A percentile compares a stretch with the other conserved stretches of the same genome.
Evolutionary conservation across 768 basidiomycete species (phyloP).

Genomic region (Mycena epipterygia): DNA sequence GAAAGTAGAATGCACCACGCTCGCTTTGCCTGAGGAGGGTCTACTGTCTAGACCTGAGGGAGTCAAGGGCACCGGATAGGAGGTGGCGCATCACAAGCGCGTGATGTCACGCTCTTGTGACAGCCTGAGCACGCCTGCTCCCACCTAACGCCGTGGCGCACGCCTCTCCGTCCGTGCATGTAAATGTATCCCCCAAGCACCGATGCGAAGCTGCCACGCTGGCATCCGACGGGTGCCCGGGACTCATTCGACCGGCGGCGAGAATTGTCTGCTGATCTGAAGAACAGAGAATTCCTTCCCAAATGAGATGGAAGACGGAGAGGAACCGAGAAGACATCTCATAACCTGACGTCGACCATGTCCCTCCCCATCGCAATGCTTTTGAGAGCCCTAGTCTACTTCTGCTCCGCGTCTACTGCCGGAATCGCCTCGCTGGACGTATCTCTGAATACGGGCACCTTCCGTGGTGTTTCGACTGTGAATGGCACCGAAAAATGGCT

Average conservation of each 20-base stretch:
- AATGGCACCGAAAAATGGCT: slow-evolving; percentile 70
- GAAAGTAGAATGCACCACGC: neutral
- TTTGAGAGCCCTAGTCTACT: neutral
- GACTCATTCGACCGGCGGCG: neutral
- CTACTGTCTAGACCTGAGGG: too few species aligned
- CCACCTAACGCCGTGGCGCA: too few species aligned
- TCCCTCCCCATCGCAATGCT: neutral
- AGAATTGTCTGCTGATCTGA: neutral
- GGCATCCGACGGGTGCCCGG: too few species aligned
- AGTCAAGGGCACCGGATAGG: too few species aligned
- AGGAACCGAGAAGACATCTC: neutral
- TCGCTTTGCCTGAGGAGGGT: too few species aligned
- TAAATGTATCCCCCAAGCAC: neutral
- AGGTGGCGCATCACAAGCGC: too few species aligned
- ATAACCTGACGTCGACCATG: slow-evolving; percentile 8
- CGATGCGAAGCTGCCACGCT: neutral
- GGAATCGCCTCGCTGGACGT: slow-evolving; percentile 49
- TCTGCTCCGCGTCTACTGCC: slow-evolving; percentile 25
- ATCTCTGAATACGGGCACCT: slow-evolving; percentile 56
- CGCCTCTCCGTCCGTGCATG: too few species aligned
- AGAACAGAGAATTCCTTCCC: neutral
- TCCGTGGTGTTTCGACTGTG: slow-evolving; percentile 57
- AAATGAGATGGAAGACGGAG: neutral
- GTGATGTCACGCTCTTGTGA: neutral
- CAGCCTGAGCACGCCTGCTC: neutral